Conservation (phyloP, 2,329 filamentous ascomycete species). For the Fusarium albidum region DNA sequence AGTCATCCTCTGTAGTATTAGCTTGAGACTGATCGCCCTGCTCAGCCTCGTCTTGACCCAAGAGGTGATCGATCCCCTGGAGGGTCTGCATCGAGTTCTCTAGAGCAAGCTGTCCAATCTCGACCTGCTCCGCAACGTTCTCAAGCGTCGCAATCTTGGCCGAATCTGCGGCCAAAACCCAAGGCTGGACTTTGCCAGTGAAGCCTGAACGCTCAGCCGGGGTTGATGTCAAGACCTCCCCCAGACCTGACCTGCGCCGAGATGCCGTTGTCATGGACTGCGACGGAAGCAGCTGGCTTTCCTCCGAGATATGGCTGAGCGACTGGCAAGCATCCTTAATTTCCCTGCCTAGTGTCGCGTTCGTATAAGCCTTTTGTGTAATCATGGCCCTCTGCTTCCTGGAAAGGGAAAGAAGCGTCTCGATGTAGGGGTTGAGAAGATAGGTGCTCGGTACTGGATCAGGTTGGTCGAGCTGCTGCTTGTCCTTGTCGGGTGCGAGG, state of each 20-base stretch:
- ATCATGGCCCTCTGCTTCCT: conserved; percentile 65
- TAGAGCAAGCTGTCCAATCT: conserved; percentile 64
- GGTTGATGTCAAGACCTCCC: conserved; percentile 51
- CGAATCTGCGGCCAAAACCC: conserved; percentile 67
- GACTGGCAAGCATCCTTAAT: conserved; percentile 58
- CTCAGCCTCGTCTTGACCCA: conserved; percentile 48
- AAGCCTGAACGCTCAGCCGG: conserved; percentile 50
- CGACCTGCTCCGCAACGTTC: conserved; percentile 65
- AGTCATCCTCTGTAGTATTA: conserved; percentile 39
- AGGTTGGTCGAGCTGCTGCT: conserved; percentile 20
- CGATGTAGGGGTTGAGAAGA: conserved; percentile 65
- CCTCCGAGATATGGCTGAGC: conserved; percentile 64
- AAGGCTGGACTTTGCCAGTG: conserved; percentile 58
- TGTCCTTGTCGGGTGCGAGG: conserved; percentile 17
- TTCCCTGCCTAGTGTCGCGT: conserved; percentile 57
- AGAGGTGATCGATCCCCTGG: conserved; percentile 57
- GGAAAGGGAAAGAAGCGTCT: conserved; percentile 60
- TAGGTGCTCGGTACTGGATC: conserved; percentile 44
- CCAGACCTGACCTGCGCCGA: conserved; percentile 51
- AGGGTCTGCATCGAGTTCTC: conserved; percentile 60
- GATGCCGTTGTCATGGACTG: conserved; percentile 53
- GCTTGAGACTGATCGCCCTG: conserved; percentile 33
- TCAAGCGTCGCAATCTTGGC: conserved; percentile 68
- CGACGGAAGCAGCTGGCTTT: conserved; percentile 67
- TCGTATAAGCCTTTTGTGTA: conserved; percentile 66